These are phyloP conservation scores for Eucalyptus urophylla DNA, from an alignment of 345 rosid genomes.

Conservation along the genomic window DNA sequence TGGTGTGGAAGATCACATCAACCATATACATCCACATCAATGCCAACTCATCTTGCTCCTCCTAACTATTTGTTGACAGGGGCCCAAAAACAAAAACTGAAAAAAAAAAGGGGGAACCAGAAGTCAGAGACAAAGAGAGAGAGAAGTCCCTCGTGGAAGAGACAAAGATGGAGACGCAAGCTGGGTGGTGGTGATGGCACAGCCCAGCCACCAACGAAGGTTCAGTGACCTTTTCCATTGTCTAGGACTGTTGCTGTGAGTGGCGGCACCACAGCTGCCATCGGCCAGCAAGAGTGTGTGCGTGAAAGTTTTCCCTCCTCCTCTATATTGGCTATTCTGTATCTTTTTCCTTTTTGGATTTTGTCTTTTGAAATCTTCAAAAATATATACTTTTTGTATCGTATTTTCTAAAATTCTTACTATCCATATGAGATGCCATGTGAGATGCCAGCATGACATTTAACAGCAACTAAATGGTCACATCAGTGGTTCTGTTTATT, in stretches of 20 bases:
- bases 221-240: neutral
- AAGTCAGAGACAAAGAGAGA: neutral
- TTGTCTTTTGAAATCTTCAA: neutral
- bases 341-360: neutral
- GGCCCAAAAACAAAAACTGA: neutral
- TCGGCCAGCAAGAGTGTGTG: neutral
- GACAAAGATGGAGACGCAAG: neutral
- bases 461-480: neutral
- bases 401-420: neutral
- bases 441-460: neutral
- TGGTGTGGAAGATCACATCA: neutral
- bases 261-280: neutral
- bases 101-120: neutral
- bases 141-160: neutral
- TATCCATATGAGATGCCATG: neutral
- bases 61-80: neutral
- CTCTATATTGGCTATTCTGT: neutral
- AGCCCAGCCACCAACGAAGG: neutral
- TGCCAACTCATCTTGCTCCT: neutral
- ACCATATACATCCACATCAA: neutral
- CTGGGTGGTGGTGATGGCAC: neutral
- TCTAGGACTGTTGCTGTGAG: neutral
- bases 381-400: neutral
- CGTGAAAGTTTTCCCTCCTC: neutral
- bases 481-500: neutral